Percentiles rank a stretch among this genome's conserved stretches.
Evolutionary conservation across 2,329 filamentous ascomycete species (phyloP).

Genomic region (Penicillium sp.): DNA sequence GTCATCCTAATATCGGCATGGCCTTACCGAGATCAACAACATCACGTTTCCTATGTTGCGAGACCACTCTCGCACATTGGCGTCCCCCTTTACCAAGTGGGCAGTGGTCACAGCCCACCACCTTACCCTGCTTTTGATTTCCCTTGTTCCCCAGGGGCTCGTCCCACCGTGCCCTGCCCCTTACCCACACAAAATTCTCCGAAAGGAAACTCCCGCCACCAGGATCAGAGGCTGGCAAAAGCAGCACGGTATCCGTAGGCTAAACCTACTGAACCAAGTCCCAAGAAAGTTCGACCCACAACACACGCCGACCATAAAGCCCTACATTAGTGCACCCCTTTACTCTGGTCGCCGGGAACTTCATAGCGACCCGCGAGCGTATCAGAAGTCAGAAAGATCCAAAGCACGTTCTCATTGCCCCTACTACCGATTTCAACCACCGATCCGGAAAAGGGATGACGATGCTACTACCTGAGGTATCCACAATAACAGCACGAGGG

Average conservation of each 20-base stretch:
- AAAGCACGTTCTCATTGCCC: neutral
- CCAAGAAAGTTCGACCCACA: constrained; percentile 7
- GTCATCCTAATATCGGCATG: constrained; percentile 1
- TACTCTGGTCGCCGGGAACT: constrained; percentile 5
- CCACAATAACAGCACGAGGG: neutral
- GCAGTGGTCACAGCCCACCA: neutral
- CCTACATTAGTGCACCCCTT: constrained; percentile 3
- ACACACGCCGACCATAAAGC: constrained; percentile 8
- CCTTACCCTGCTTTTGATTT: neutral
- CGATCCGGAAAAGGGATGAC: neutral
- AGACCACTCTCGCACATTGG: neutral
- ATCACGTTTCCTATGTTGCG: neutral
- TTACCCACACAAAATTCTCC: constrained; percentile 3
- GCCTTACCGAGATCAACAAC: constrained; percentile 5
- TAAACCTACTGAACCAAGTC: neutral
- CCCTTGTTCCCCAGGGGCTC: neutral
- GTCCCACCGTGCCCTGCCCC: neutral
- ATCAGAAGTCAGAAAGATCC: constrained; percentile 2
- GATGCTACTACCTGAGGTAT: neutral
- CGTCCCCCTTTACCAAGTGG: neutral
- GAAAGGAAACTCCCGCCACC: neutral
- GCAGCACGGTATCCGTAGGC: neutral
- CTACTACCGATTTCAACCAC: neutral
- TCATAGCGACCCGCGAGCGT: constrained; percentile 2
- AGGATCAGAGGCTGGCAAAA: neutral